Conservation (phyloP, 345 rosid genomes). For the Lepidium aucheri region DNA sequence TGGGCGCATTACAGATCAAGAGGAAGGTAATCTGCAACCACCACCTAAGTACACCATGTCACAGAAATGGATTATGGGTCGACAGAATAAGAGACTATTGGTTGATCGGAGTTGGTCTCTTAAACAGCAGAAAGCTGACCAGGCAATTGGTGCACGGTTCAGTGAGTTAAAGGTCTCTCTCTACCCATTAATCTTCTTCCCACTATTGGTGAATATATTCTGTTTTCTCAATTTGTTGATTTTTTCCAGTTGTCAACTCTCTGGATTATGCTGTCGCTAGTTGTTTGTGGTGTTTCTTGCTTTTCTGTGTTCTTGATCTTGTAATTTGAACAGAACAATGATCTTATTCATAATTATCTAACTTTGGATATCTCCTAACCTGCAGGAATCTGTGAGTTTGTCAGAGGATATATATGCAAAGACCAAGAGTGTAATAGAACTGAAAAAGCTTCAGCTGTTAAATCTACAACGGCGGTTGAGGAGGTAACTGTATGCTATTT, state of each 20-base stretch:
- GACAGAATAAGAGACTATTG: constrained; percentile 46
- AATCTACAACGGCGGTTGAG: constrained; percentile 70
- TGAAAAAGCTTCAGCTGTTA: constrained; percentile 83
- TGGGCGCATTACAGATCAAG: constrained; percentile 38
- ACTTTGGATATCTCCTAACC: neutral
- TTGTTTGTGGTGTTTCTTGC: neutral
- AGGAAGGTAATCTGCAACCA: constrained; percentile 41
- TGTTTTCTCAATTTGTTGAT: neutral
- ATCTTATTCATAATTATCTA: neutral
- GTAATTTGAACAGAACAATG: neutral
- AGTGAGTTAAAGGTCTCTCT: constrained; percentile 60
- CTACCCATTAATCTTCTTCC: neutral
- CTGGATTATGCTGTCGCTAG: neutral
- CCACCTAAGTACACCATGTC: constrained; percentile 69
- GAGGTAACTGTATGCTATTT: constrained; percentile 38
- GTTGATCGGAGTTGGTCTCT: constrained; percentile 50
- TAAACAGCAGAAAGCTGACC: constrained; percentile 62
- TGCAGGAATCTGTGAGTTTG: constrained; percentile 69
- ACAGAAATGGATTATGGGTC: constrained; percentile 78
- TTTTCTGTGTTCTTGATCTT: neutral
- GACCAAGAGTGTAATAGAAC: constrained; percentile 87
- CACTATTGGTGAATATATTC: neutral
- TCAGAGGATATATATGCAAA: constrained; percentile 82
- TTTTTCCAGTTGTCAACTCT: neutral
- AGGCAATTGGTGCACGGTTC: constrained; percentile 50